Evolutionary conservation across 164 flowering plant genomes (phyloP).

Genomic region (Kingdonia uniflora): DNA sequence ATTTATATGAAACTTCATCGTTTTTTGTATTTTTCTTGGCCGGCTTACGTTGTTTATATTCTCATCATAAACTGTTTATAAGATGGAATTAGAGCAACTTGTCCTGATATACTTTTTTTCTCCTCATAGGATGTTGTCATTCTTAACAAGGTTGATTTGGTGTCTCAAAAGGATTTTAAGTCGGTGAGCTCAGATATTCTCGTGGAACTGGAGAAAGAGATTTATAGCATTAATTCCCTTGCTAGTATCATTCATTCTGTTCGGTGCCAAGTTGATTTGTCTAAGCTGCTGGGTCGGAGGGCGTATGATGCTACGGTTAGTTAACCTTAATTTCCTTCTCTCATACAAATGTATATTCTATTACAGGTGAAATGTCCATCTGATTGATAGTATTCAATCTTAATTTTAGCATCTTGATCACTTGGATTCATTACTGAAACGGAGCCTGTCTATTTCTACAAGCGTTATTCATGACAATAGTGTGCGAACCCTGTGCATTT

Average conservation of each 20-base stretch:
- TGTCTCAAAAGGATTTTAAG: slow-evolving; percentile 43
- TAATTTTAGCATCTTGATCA: slow-evolving; percentile 59
- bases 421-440: slow-evolving; percentile 57
- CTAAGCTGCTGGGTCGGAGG: slow-evolving; percentile 51
- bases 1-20: no score
- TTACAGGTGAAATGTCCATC: background rate
- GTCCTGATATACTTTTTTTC: slow-evolving; percentile 9
- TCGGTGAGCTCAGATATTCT: slow-evolving; percentile 16
- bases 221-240: slow-evolving; percentile 67
- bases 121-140: slow-evolving; percentile 71
- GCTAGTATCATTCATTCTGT: slow-evolving; percentile 57
- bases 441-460: slow-evolving; percentile 32
- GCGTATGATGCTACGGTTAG: slow-evolving; percentile 82
- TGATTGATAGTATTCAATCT: background rate
- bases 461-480: slow-evolving; percentile 55
- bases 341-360: background rate
- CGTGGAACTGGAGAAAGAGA: slow-evolving; percentile 71
- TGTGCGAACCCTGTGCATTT: slow-evolving; percentile 69
- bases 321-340: slow-evolving; percentile 8
- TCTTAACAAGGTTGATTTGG: slow-evolving; percentile 93
- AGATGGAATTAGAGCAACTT: background rate
- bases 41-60: no score
- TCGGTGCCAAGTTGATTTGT: slow-evolving; percentile 83
- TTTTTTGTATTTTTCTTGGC: no score
- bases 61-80: no score